Evolutionary conservation across 257 asterid genomes (phyloP).

Genomic region (Capsicum pubescens): DNA sequence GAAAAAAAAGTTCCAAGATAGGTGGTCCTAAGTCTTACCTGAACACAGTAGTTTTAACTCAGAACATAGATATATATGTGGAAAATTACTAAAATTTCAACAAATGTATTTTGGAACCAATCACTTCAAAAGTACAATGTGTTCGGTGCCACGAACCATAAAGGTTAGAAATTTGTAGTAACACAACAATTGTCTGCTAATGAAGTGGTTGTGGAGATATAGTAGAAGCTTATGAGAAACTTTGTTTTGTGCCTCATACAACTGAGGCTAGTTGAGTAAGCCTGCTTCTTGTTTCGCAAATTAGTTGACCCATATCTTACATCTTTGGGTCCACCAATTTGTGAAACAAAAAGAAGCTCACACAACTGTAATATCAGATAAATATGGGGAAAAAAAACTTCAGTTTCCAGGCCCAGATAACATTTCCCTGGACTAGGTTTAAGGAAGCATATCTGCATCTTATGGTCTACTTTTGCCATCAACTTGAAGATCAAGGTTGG

Average conservation of each 20-base stretch:
- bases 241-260: neutral
- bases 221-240: neutral
- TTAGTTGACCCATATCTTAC: neutral
- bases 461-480: neutral
- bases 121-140: neutral
- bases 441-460: neutral
- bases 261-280: too few species aligned
- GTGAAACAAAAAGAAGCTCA: neutral
- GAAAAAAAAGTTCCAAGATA: neutral
- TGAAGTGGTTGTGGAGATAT: neutral
- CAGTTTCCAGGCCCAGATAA: neutral
- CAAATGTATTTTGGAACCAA: conserved; percentile 13
- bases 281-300: neutral
- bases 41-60: neutral
- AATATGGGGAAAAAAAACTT: neutral
- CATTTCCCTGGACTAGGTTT: neutral
- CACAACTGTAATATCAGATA: neutral
- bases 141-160: neutral
- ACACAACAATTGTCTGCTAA: neutral
- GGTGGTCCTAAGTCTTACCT: neutral
- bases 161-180: neutral
- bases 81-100: conserved; percentile 1
- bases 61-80: neutral
- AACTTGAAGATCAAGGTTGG: neutral
- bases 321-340: too few species aligned